Evolutionary conservation across 305 asterid genomes (phyloP), one percentile per base, ranked within the genome.

Genomic region (Fraxinus sp.): DNA sequence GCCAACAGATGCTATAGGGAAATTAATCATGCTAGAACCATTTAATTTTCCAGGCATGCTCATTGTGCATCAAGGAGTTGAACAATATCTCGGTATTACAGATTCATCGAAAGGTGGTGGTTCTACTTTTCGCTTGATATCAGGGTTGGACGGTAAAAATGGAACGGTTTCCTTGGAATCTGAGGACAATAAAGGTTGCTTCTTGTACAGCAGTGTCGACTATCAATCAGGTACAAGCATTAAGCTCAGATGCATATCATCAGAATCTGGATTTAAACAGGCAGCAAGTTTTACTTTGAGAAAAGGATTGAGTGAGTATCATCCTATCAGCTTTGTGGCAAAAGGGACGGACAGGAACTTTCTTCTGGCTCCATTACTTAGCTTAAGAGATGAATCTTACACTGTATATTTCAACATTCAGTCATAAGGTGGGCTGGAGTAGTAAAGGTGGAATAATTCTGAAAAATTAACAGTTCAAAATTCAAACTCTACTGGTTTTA

Each of bases 101-200:
- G 83, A 71, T 41, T 76, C 90, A 1, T 79, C 89, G 0, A 84
- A 75, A 33, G 85, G 46, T 0, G 26, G 5, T 0, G 88, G 86
- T 52, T 84, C 78, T 16, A 82, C 74, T 72, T 93, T 94, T 59
- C 91, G 79, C 28, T 70, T 94, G 74, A 87, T 86, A 39, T 26
- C 82, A 39, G 97, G 97, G 37, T 70, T 94, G 59, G 91, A 91
- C 24, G 94, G 90, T 68, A 76, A 85, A 1, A 77, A 85, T 1
- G 80, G 82, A 4, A 80, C 86, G 0, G 90, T 94, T n/a, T 92
- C 98, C 0, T 64, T 94, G 77, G 96, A 94, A 82, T 70, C 97
- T 1, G 87, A 36, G 79, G 89, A 82, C 44, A 71, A 80, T 7
- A 82, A 85, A 2, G 96, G 92, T 0, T 94, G 98, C 84, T 93